These are phyloP conservation scores for Hypoxylon sp. DNA, from an alignment of 2,329 filamentous ascomycete genomes.

Conservation along the genomic window DNA sequence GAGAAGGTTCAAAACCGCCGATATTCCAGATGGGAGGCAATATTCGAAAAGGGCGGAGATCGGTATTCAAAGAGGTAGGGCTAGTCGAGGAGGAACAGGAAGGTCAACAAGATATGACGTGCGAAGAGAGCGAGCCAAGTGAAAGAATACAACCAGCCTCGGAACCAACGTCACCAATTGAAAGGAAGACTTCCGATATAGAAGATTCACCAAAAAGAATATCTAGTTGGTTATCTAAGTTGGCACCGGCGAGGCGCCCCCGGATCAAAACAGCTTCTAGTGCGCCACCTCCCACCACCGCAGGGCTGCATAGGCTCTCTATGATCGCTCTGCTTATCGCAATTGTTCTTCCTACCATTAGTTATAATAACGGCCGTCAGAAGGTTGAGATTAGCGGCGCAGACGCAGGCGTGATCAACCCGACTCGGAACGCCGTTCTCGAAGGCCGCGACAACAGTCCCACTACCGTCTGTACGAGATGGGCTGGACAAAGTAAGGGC, in stretches of 20 bases:
- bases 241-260: slow-evolving; percentile 59
- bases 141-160: slow-evolving; percentile 51
- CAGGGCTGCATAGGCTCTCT: slow-evolving; percentile 61
- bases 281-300: slow-evolving; percentile 59
- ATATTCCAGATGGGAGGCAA: slow-evolving; percentile 61
- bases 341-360: slow-evolving; percentile 64
- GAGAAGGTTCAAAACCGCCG: slow-evolving; percentile 62
- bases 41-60: slow-evolving; percentile 65
- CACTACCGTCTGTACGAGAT: slow-evolving; percentile 73
- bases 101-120: slow-evolving; percentile 42
- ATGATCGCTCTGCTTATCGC: slow-evolving; percentile 66
- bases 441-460: slow-evolving; percentile 62
- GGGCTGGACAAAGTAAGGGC: slow-evolving; percentile 72
- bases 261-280: slow-evolving; percentile 61
- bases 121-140: slow-evolving; percentile 54
- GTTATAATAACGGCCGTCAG: slow-evolving; percentile 60
- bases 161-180: slow-evolving; percentile 49
- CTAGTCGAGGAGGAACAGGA: slow-evolving; percentile 57
- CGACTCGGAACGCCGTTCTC: slow-evolving; percentile 49
- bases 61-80: slow-evolving; percentile 68
- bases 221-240: slow-evolving; percentile 61
- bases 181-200: slow-evolving; percentile 49
- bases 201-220: slow-evolving; percentile 41
- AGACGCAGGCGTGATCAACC: slow-evolving; percentile 63
- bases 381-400: slow-evolving; percentile 61